phyloP scores from a whole-genome alignment of 2,329 filamentous ascomycete genomes.

The Fusarium albidum region DNA sequence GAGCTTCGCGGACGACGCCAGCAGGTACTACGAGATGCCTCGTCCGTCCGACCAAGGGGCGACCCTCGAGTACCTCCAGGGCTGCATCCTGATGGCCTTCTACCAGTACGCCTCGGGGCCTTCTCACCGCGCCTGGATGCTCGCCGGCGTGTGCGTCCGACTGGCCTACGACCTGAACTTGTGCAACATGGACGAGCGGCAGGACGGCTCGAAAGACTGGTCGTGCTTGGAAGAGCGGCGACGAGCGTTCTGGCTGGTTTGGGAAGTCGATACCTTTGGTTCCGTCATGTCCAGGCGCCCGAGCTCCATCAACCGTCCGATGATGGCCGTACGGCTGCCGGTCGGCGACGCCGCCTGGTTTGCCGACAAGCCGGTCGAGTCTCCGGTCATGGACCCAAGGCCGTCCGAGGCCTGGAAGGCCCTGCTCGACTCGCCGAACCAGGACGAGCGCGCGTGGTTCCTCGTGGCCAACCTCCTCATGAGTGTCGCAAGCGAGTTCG shows the following conservation, averaged over 20 bases:
- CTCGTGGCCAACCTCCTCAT: slow-evolving; percentile 5
- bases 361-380: neutral
- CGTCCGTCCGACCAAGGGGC: neutral
- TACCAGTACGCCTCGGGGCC: slow-evolving; percentile 1
- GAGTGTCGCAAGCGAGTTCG: neutral
- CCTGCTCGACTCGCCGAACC: slow-evolving; percentile 5
- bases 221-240: neutral
- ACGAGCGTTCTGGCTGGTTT: slow-evolving; percentile 3
- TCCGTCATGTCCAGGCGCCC: slow-evolving; percentile 4
- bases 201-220: neutral
- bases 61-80: slow-evolving; percentile 1
- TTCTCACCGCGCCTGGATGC: slow-evolving; percentile 1
- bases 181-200: slow-evolving; percentile 6
- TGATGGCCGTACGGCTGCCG: slow-evolving; percentile 2
- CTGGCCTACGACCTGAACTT: slow-evolving; percentile 4
- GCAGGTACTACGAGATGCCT: neutral
- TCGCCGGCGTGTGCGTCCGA: slow-evolving; percentile 3
- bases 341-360: slow-evolving; percentile 5
- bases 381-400: neutral
- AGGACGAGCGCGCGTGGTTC: slow-evolving; percentile 8
- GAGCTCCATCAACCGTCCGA: neutral
- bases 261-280: slow-evolving; percentile 4
- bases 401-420: slow-evolving; percentile 5
- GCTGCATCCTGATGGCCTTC: slow-evolving; percentile 4
- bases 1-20: neutral